Evolutionary conservation across 805 yeast species (phyloP).

Genomic region (Metschnikowia bowlesiae): DNA sequence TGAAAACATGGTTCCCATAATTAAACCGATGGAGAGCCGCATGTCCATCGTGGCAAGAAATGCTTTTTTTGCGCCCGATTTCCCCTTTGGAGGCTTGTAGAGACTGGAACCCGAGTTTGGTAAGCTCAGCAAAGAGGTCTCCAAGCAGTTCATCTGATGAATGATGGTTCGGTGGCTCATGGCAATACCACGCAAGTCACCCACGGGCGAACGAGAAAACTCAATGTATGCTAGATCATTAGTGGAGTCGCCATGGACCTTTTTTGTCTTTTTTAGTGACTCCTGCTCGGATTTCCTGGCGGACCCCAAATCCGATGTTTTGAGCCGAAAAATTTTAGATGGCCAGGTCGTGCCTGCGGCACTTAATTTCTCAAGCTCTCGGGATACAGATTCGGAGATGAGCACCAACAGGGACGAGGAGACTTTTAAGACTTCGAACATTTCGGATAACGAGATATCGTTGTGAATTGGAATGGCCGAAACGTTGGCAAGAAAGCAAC

Average conservation of each 20-base stretch:
- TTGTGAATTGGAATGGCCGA: conserved; percentile 92
- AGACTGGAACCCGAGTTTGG: conserved; percentile 57
- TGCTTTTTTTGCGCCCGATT: conserved; percentile 45
- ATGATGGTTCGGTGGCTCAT: conserved; percentile 82
- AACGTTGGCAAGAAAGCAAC: conserved; percentile 88
- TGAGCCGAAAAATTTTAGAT: conserved; percentile 67
- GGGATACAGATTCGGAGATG: conserved; percentile 74
- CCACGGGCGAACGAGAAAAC: conserved; percentile 83
- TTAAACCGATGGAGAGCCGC: conserved; percentile 71
- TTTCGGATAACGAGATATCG: conserved; percentile 62
- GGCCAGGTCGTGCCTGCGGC: conserved; percentile 63
- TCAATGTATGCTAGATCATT: conserved; percentile 87
- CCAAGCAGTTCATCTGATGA: conserved; percentile 79
- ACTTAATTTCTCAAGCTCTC: conserved; percentile 64
- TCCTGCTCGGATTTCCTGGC: conserved; percentile 39
- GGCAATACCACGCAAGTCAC: conserved; percentile 90
- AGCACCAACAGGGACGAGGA: conserved; percentile 77
- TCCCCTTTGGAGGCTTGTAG: conserved; percentile 32
- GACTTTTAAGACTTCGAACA: conserved; percentile 62
- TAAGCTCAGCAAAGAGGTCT: conserved; percentile 61
- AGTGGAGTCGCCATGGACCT: conserved; percentile 13
- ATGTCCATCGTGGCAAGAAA: conserved; percentile 45
- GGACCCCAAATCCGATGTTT: conserved; percentile 81
- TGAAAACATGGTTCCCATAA: conserved; percentile 74
- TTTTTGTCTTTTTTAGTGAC: conserved; percentile 12